These are phyloP conservation scores for Trypanosoma brucei DNA, from an alignment of 208 protist species.

Conservation along the genomic window DNA sequence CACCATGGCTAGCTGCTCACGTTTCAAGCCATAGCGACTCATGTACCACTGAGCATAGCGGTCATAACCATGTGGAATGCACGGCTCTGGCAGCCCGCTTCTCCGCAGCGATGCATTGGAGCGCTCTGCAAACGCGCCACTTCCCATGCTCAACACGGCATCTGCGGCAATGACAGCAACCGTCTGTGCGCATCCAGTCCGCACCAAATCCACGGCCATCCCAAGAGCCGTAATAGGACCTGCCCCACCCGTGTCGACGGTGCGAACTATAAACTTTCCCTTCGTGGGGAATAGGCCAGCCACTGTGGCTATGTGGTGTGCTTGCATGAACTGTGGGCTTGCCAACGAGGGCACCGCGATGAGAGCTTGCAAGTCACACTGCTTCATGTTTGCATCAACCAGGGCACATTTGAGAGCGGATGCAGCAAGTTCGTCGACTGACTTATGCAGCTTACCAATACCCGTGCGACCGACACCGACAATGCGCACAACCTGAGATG, in stretches of 20 bases:
- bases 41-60: conserved; percentile 72
- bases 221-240: conserved; percentile 55
- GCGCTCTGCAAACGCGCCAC: conserved; percentile 25
- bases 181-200: conserved; percentile 28
- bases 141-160: conserved; percentile 31
- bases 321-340: conserved; percentile 66
- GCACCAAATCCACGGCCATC: conserved; percentile 43
- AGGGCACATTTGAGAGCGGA: conserved; percentile 53
- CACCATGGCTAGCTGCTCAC: conserved; percentile 77
- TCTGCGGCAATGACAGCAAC: conserved; percentile 63
- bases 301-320: conserved; percentile 60
- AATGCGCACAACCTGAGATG: conserved; percentile 25
- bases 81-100: conserved; percentile 35
- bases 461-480: conserved; percentile 53
- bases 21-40: conserved; percentile 46
- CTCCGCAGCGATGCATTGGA: conserved; percentile 38
- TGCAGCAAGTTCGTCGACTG: conserved; percentile 31
- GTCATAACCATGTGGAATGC: conserved; percentile 72
- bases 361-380: conserved; percentile 53
- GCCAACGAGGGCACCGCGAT: conserved; percentile 79
- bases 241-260: conserved; percentile 66
- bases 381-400: conserved; percentile 35
- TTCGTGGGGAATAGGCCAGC: conserved; percentile 33
- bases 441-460: conserved; percentile 39
- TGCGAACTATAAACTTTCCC: conserved; percentile 42